These are phyloP conservation scores for Rhizophagus clarus DNA, from an alignment of 192 early-diverging fungal species.

Conservation along the genomic window DNA sequence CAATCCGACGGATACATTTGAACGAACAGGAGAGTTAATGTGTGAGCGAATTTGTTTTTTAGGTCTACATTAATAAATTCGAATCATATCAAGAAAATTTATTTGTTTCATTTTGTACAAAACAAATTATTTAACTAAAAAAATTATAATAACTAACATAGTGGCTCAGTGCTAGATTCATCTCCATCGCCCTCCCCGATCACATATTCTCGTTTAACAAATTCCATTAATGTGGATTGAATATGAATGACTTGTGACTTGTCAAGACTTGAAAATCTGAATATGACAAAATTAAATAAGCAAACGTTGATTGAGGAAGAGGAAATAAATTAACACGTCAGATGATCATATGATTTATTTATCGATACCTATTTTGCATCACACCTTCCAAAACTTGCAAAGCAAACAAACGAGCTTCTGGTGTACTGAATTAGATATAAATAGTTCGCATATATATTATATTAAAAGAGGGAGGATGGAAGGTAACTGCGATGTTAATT, in stretches of 20 bases:
- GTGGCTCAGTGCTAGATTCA: conserved; percentile 48
- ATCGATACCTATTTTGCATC: conserved; percentile 55
- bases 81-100: background rate
- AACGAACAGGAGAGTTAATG: conserved; percentile 79
- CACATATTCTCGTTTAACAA: conserved; percentile 60
- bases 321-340: background rate
- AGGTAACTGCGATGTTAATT: conserved; percentile 29
- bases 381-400: conserved; percentile 81
- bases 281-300: background rate
- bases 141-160: conserved; percentile 38
- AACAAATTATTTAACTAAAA: background rate
- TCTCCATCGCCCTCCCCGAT: conserved; percentile 35
- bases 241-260: conserved; percentile 53
- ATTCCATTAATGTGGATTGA: conserved; percentile 59
- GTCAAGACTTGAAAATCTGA: conserved; percentile 36
- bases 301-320: background rate
- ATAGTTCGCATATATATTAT: background rate
- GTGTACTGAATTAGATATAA: conserved; percentile 48
- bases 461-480: conserved; percentile 26
- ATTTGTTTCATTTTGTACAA: background rate
- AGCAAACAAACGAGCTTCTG: conserved; percentile 83
- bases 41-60: conserved; percentile 84
- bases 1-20: conserved; percentile 83
- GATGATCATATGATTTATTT: background rate
- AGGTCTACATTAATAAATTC: conserved; percentile 43